These are phyloP conservation scores for Cucurbita moschata DNA, from an alignment of 306 rosid genomes.

Conservation along the genomic window DNA sequence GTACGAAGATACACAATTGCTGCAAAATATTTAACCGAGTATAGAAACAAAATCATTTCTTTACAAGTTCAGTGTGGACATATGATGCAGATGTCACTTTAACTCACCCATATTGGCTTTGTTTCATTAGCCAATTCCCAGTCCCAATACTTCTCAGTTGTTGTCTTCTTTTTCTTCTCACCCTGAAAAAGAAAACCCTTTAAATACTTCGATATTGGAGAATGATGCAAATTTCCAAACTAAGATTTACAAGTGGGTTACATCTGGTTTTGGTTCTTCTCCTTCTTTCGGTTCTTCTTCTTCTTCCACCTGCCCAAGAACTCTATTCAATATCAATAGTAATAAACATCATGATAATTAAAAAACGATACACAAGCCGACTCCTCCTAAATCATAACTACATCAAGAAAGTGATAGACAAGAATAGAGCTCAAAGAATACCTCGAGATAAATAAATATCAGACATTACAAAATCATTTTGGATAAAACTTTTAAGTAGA, in stretches of 20 bases:
- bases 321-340: background rate
- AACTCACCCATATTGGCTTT: slow-evolving; percentile 96
- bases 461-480: background rate
- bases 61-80: background rate
- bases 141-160: slow-evolving; percentile 96
- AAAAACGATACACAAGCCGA: background rate
- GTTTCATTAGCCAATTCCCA: slow-evolving; percentile 95
- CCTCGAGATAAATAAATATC: background rate
- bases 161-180: slow-evolving; percentile 58
- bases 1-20: background rate
- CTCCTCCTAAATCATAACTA: background rate
- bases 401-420: background rate
- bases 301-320: slow-evolving; percentile 74
- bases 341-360: background rate
- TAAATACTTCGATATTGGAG: background rate
- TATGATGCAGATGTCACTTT: background rate
- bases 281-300: slow-evolving; percentile 94
- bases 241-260: slow-evolving; percentile 11
- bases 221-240: background rate
- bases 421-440: background rate
- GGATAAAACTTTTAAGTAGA: background rate
- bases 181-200: slow-evolving; percentile 33
- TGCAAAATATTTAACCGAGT: background rate
- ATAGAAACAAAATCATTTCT: background rate
- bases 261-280: slow-evolving; percentile 73